These are phyloP conservation scores for Casaregolazyma suthepensis DNA, from an alignment of 1,139 yeast species.

Conservation along the genomic window DNA sequence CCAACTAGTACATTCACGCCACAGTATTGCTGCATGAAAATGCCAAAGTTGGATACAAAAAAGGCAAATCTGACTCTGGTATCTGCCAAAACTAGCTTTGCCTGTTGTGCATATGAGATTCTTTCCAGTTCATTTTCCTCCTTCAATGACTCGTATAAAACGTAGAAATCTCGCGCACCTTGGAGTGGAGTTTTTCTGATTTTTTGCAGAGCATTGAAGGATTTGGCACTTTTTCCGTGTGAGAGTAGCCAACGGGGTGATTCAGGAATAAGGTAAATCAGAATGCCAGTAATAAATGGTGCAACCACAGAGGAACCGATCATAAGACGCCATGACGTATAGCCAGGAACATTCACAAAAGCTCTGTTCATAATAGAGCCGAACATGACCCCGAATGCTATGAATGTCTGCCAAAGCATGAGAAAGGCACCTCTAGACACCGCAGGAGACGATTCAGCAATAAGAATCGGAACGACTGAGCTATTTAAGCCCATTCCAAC, in stretches of 20 bases:
- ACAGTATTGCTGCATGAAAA: constrained; percentile 11
- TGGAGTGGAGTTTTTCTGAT: constrained; percentile 37
- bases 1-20: constrained; percentile 10
- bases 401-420: constrained; percentile 39
- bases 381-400: constrained; percentile 33
- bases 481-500: constrained; percentile 43
- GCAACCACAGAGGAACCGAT: constrained; percentile 36
- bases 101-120: constrained; percentile 3
- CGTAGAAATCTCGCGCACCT: constrained; percentile 10
- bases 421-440: constrained; percentile 36
- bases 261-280: constrained; percentile 19
- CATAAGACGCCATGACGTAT: constrained; percentile 21
- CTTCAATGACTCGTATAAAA: constrained; percentile 6
- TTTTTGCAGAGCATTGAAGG: constrained; percentile 40
- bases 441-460: constrained; percentile 39
- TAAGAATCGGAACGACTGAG: constrained; percentile 37
- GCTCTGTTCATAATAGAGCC: constrained; percentile 7
- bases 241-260: constrained; percentile 20
- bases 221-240: constrained; percentile 39
- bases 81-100: constrained; percentile 8
- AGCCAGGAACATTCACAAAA: constrained; percentile 7
- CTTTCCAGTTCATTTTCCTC: constrained; percentile 8
- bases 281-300: constrained; percentile 24
- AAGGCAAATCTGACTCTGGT: constrained; percentile 9
- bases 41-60: constrained; percentile 7